phyloP scores from a whole-genome alignment of 306 rosid species.

The Quillaja saponaria region DNA sequence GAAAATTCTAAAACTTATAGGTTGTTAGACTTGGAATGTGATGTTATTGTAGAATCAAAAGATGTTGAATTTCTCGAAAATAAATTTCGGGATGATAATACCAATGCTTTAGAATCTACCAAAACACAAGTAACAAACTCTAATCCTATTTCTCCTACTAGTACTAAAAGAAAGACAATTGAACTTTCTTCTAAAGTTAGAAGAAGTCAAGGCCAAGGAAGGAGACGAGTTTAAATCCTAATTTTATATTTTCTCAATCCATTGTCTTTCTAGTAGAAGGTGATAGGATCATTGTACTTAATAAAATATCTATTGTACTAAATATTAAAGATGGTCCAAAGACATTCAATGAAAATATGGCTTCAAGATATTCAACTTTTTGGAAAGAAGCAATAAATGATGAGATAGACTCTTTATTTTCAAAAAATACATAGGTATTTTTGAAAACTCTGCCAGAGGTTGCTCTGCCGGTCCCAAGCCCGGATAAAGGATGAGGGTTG shows the following conservation, averaged over 20 bases:
- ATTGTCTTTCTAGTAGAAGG: not conserved
- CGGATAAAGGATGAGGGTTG: no score
- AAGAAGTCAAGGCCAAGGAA: not conserved
- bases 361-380: not conserved
- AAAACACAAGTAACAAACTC: not conserved
- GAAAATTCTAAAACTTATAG: no score
- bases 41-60: no score
- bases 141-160: no score
- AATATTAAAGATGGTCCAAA: not conserved
- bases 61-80: no score
- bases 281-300: not conserved
- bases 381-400: not conserved
- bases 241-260: conserved; percentile 2
- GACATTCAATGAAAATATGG: not conserved
- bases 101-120: not conserved
- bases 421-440: not conserved
- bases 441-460: no score
- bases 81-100: no score
- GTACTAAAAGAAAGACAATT: no score
- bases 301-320: not conserved
- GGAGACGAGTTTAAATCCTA: not conserved
- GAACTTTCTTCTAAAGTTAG: not conserved
- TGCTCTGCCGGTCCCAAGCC: no score
- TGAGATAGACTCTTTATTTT: not conserved
- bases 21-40: no score